Evolutionary conservation across 1,284 basidiomycete species (phyloP), one percentile per base, ranked within the genome.

Genomic region (Jaminaea rosea): DNA sequence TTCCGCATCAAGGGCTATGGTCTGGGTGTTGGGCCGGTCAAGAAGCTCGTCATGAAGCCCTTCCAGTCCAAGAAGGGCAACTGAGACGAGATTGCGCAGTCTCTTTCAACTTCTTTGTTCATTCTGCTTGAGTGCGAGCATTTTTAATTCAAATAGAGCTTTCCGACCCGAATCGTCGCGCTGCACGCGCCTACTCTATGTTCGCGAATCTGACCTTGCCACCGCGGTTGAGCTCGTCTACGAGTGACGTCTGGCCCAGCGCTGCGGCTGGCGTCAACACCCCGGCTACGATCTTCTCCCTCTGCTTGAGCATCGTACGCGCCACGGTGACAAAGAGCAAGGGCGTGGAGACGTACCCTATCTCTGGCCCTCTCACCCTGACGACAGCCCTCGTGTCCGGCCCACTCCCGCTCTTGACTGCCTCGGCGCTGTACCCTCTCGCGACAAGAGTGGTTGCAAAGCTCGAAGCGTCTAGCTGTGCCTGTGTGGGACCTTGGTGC

Each of bases 1-100:
- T 63, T 67, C 39, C 53, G 54, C 15, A 60, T 63, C 29, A 53
- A 53, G 24, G 53, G 55, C 6, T 64, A 49, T 34, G 63, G 62
- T 5, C 32, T 62, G 15, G 62, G 62, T n/a, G n/a, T n/a, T n/a
- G n/a, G n/a, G n/a, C n/a, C n/a, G n/a, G n/a, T n/a, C n/a, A n/a
- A n/a, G n/a, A n/a, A n/a, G n/a, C n/a, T n/a, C n/a, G n/a, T n/a
- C n/a, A n/a, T n/a, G n/a, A n/a, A n/a, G n/a, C n/a, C n/a, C n/a
- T n/a, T n/a, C n/a, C n/a, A n/a, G n/a, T n/a, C n/a, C n/a, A n/a
- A n/a, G n/a, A n/a, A n/a, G n/a, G n/a, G n/a, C n/a, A n/a, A n/a
- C n/a, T n/a, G n/a, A n/a, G n/a, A n/a, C n/a, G n/a, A n/a, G n/a
- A n/a, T n/a, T n/a, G n/a, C n/a, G n/a, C n/a, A n/a, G n/a, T n/a